A percentile compares a stretch with the other conserved stretches of the same genome.
phyloP scores from a whole-genome alignment of 306 rosid species.

The Sechiopsis laciniata region DNA sequence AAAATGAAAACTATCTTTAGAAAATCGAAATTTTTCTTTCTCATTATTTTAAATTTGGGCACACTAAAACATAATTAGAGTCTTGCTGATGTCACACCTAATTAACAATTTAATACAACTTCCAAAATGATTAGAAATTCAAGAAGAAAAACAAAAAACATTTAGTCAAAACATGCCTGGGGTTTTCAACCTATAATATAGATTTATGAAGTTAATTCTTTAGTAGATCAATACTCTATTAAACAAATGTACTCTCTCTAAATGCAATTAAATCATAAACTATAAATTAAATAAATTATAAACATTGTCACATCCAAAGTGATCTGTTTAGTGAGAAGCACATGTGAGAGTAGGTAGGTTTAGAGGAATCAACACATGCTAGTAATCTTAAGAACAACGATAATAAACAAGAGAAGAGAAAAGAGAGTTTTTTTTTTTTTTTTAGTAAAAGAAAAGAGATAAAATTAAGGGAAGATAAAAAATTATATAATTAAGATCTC shows the following conservation, averaged over 20 bases:
- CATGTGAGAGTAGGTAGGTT: conserved; percentile 29
- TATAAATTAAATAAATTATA: background rate
- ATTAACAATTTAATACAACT: background rate
- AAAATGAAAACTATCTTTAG: background rate
- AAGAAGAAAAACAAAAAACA: conserved; percentile 17
- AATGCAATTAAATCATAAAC: background rate
- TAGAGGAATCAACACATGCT: conserved; percentile 39
- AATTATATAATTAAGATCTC: conserved; percentile 21
- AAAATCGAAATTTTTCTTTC: background rate
- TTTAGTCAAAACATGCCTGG: conserved; percentile 19
- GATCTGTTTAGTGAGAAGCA: no score
- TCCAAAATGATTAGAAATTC: conserved; percentile 16
- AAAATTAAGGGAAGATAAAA: background rate
- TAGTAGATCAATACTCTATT: background rate
- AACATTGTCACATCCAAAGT: no score
- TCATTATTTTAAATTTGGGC: background rate
- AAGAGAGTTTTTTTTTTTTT: background rate
- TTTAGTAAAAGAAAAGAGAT: no score
- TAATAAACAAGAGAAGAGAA: background rate
- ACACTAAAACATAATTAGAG: background rate
- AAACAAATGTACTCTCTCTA: background rate
- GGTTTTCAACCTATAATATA: conserved; percentile 7
- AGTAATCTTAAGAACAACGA: conserved; percentile 25
- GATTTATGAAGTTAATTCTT: conserved; percentile 11
- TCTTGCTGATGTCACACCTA: conserved; percentile 12